These are phyloP conservation scores for Penicillium polonicum DNA, from an alignment of 2,329 filamentous ascomycete species.

Conservation along the genomic window DNA sequence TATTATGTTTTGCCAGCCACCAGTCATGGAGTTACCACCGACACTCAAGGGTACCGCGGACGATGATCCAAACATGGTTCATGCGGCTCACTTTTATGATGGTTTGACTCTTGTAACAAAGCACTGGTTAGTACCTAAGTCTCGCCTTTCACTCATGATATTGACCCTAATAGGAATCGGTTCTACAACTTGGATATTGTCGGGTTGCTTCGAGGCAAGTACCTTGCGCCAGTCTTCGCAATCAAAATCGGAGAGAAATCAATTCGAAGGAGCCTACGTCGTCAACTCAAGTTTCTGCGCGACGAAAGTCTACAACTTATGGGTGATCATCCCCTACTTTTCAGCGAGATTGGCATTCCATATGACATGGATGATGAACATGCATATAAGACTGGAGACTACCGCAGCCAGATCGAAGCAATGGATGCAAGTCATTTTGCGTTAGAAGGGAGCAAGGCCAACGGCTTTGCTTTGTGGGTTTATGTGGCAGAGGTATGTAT, in stretches of 20 bases:
- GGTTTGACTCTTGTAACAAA: slow-evolving; percentile 96
- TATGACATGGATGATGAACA: slow-evolving; percentile 98
- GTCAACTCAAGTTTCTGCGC: slow-evolving; percentile 78
- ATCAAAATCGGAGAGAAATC: slow-evolving; percentile 90
- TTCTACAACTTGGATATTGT: slow-evolving; percentile 96
- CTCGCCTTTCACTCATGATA: neutral
- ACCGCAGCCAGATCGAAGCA: slow-evolving; percentile 84
- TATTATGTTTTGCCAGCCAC: slow-evolving; percentile 87
- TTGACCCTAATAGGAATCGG: slow-evolving; percentile 61
- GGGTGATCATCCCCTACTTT: slow-evolving; percentile 82
- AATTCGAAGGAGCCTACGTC: slow-evolving; percentile 86
- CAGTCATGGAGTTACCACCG: slow-evolving; percentile 88
- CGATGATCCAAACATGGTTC: slow-evolving; percentile 86
- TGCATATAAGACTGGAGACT: slow-evolving; percentile 94
- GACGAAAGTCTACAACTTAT: slow-evolving; percentile 83
- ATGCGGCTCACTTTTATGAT: slow-evolving; percentile 95
- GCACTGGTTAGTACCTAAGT: slow-evolving; percentile 63
- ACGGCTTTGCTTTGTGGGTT: slow-evolving; percentile 86
- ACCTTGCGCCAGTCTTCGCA: slow-evolving; percentile 83
- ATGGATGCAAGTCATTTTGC: slow-evolving; percentile 97
- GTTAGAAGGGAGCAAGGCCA: slow-evolving; percentile 76
- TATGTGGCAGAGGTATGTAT: slow-evolving; percentile 67
- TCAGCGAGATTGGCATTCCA: slow-evolving; percentile 95
- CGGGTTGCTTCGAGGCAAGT: slow-evolving; percentile 83
- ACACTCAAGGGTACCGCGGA: slow-evolving; percentile 81